Conservation (phyloP, 1,284 basidiomycete species). For the Austropuccinia psidii region DNA sequence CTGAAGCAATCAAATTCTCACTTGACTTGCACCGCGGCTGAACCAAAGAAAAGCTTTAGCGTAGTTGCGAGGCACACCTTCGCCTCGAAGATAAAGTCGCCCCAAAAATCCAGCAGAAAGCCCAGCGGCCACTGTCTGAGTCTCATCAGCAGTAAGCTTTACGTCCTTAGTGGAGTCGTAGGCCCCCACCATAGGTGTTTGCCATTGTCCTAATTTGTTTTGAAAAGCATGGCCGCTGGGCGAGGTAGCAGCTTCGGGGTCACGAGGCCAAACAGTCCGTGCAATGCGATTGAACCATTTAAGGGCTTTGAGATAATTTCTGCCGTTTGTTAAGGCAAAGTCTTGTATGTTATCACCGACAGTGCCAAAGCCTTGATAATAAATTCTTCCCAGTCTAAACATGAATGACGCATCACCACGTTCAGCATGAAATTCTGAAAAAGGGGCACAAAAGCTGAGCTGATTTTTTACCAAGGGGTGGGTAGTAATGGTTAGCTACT, state of each 20-base stretch:
- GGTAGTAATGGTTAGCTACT: too few species aligned
- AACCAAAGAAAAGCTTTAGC: slow-evolving; percentile 85
- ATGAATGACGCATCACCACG: slow-evolving; percentile 76
- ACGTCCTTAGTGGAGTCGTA: slow-evolving; percentile 43
- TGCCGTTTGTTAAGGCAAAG: slow-evolving; percentile 41
- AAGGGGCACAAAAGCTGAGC: not conserved
- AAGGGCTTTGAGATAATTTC: slow-evolving; percentile 63
- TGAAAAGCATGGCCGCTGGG: slow-evolving; percentile 28
- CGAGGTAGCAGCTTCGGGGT: slow-evolving; percentile 38
- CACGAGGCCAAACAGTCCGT: slow-evolving; percentile 65
- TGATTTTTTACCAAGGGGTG: too few species aligned
- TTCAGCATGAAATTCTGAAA: slow-evolving; percentile 67
- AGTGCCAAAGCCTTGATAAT: slow-evolving; percentile 85
- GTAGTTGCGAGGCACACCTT: slow-evolving; percentile 69
- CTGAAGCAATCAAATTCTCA: slow-evolving; percentile 41
- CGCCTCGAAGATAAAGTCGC: slow-evolving; percentile 86
- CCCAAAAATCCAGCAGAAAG: slow-evolving; percentile 77
- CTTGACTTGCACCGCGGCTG: slow-evolving; percentile 66
- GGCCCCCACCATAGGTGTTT: slow-evolving; percentile 37
- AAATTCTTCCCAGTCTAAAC: slow-evolving; percentile 80
- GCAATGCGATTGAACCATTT: slow-evolving; percentile 75
- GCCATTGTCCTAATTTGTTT: slow-evolving; percentile 22
- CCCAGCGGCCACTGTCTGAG: slow-evolving; percentile 61
- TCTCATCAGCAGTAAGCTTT: slow-evolving; percentile 48
- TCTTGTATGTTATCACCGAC: slow-evolving; percentile 28